Base-by-base conservation (phyloP, 192 early-diverging fungal species). In the Paraglomus occultum region DNA sequence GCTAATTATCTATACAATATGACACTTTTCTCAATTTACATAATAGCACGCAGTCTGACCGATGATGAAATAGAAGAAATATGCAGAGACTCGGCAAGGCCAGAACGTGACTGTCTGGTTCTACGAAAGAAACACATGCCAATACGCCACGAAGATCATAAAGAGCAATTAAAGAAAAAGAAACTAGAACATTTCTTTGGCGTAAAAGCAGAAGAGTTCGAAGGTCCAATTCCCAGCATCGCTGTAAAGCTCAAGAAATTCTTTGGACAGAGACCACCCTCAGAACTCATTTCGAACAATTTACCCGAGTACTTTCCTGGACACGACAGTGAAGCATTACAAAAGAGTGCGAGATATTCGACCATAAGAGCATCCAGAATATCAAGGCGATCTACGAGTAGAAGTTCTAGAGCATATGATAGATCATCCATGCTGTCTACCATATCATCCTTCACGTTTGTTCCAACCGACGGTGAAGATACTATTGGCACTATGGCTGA, bases 261-360 rank as follows among this genome's bases (percentile, higher is more conserved):
- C 76, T 94, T 98, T 76, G 95, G 94, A 43, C 95, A 97, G 74
- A 88, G 97, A 9, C 97, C 97, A 9, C 92, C 92, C 0, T 92
- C 94, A 10, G 94, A 97, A 76, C 80, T 92, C 47, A 97, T 99
- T 74, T 92, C 91, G 22, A 90, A 89, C 69, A 92, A 97, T 67
- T 83, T 99, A 46, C 84, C 89, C 54, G 89, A 93, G 67, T 99
- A 92, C 76, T 99, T 99, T 75, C 95, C 96, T 4, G 78, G 78
- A 12, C 78, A 80, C 60, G 65, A 74, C 71, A 77, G 55, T 47
- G 67, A 70, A 58, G 67, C 55, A n/a, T 39, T 70, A 48, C 45
- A 55, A 49, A 52, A 55, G 23, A 70, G 67, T 70, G 67, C 55
- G 31, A 70, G 67, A 58, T 40, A 49, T 70, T 70, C 18, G 42